phyloP scores from a whole-genome alignment of 306 rosid species.

The Pueraria montana region DNA sequence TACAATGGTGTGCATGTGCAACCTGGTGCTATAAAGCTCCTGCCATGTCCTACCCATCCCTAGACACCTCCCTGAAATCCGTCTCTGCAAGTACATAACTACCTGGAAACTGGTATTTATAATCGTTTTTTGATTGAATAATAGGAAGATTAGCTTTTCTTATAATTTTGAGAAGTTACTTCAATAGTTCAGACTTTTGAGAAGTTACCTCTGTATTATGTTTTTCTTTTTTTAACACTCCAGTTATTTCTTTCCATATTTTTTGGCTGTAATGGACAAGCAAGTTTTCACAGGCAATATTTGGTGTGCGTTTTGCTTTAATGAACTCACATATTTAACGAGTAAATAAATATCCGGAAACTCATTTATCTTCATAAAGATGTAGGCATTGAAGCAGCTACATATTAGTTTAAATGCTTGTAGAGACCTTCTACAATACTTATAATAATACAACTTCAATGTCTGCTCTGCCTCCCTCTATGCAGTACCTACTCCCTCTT shows the following conservation, averaged over 20 bases:
- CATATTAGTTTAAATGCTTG: conserved; percentile 19
- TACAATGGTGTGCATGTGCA: too few species aligned
- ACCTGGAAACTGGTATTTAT: too few species aligned
- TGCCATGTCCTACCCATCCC: too few species aligned
- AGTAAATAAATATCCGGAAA: conserved; percentile 2
- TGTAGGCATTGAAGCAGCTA: conserved; percentile 13
- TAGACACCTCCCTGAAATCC: too few species aligned
- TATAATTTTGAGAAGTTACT: too few species aligned
- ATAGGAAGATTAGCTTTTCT: too few species aligned
- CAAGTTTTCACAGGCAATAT: background rate
- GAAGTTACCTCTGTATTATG: too few species aligned
- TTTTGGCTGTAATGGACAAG: background rate
- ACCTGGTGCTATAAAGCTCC: too few species aligned
- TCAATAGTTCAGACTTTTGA: too few species aligned
- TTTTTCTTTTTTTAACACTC: background rate
- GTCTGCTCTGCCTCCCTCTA: conserved; percentile 6
- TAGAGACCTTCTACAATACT: background rate
- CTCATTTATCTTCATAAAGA: conserved; percentile 3
- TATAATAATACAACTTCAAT: background rate
- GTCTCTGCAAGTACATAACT: too few species aligned
- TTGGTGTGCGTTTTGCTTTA: conserved; percentile 2
- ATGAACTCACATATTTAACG: background rate
- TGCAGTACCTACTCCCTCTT: background rate
- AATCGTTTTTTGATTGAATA: too few species aligned
- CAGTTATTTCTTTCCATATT: background rate